A percentile compares a stretch with the other conserved stretches of the same genome.
Conservation (phyloP, 352 stramenopile species). For the Aphanomyces stellatus region DNA sequence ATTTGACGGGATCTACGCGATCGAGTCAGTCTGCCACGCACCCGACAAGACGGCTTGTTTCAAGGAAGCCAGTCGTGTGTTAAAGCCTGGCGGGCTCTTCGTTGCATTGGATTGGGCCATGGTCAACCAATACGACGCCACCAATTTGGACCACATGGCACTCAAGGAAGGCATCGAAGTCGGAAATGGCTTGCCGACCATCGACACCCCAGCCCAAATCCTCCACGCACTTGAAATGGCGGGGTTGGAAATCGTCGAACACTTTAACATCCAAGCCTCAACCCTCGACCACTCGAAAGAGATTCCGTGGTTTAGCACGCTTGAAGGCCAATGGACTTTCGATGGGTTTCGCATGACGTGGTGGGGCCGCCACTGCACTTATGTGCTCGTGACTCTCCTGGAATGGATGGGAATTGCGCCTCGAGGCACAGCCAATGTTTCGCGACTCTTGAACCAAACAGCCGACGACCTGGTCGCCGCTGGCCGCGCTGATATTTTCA, state of each 20-base stretch:
- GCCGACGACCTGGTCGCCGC: conserved; percentile 60
- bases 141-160: conserved; percentile 43
- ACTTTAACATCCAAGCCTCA: conserved; percentile 2
- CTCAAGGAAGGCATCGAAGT: conserved; percentile 84
- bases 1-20: conserved; percentile 84
- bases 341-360: conserved; percentile 62
- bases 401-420: conserved; percentile 64
- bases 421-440: conserved; percentile 35
- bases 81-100: conserved; percentile 71
- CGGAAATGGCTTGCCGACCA: conserved; percentile 66
- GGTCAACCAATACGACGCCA: conserved; percentile 63
- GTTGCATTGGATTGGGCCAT: conserved; percentile 81
- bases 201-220: conserved; percentile 38
- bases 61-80: conserved; percentile 54
- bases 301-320: conserved; percentile 66
- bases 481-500: conserved; percentile 63
- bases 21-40: conserved; percentile 84
- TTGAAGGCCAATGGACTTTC: conserved; percentile 40
- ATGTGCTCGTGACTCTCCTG: conserved; percentile 43
- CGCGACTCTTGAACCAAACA: conserved; percentile 55
- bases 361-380: conserved; percentile 47
- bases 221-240: conserved; percentile 35
- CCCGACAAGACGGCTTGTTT: conserved; percentile 68
- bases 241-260: conserved; percentile 64
- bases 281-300: conserved; percentile 24